These are phyloP conservation scores for Alternaria postmessia DNA, from an alignment of 2,329 filamentous ascomycete genomes.

Conservation along the genomic window DNA sequence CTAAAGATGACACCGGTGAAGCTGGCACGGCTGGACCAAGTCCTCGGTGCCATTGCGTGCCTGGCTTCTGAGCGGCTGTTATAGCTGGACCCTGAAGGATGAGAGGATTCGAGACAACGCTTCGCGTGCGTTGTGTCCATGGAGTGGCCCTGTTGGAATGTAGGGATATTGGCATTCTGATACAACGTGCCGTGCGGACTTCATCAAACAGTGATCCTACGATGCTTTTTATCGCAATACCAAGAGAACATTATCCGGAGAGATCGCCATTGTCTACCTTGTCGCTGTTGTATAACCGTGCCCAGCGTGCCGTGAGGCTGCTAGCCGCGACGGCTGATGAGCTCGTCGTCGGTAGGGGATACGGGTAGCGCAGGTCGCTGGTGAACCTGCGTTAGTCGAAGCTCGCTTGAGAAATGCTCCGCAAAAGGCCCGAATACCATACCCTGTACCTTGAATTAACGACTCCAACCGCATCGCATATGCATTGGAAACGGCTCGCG, in stretches of 20 bases:
- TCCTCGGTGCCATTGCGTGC: not conserved
- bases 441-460: slow-evolving; percentile 1
- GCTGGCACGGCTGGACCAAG: slow-evolving; percentile 11
- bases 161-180: not conserved
- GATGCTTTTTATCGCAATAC: not conserved
- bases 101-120: not conserved
- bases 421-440: slow-evolving; percentile 9
- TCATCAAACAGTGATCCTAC: not conserved
- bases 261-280: not conserved
- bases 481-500: slow-evolving; percentile 3
- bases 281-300: slow-evolving; percentile 1
- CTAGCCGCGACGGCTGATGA: not conserved
- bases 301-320: not conserved
- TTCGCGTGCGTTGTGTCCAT: not conserved
- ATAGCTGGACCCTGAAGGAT: not conserved
- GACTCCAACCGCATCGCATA: not conserved
- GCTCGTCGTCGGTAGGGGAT: slow-evolving; percentile 9
- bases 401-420: slow-evolving; percentile 9
- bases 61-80: slow-evolving; percentile 2
- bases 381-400: slow-evolving; percentile 12
- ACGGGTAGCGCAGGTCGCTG: slow-evolving; percentile 3
- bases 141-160: not conserved
- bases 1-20: slow-evolving; percentile 10
- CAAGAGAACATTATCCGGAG: not conserved
- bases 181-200: not conserved